Evolutionary conservation across 306 rosid species (phyloP), one percentile per base, ranked within the genome.

Genomic region (Malus domestica): DNA sequence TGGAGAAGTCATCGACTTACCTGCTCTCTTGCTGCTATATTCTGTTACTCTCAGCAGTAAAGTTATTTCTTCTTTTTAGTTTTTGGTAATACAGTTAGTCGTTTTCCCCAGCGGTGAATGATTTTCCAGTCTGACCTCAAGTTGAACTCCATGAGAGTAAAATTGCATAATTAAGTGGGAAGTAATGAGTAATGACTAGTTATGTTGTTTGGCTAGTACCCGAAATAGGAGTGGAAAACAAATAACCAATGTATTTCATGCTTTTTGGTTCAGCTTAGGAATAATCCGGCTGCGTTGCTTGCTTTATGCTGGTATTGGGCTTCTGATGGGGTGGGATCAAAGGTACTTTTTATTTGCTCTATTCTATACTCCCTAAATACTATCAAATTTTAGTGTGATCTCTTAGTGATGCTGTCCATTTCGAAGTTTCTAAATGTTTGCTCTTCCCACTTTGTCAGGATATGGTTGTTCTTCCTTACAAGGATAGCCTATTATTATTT

Each of bases 241-340:
- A 61, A 16, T 16, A n/a, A 61, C 49, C 12, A 70, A 29, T 49
- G 74, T 62, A 29, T 42, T 25, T 27, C 54, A 49, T 25, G 20
- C 29, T 16, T 15, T 77, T 68, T 68, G 74, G 32, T 80, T 79
- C 89, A 90, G 97, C 54, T 93, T 66, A 85, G 80, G 87, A 77
- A 85, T 83, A 93, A 93, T 79, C 99, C 99, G 60, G 99, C 99
- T 14, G 99, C 97, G 16, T 76, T 95, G 78, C 96, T 95, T 77
- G 97, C 99, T 71, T 77, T 95, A 83, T 85, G 91, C 83, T 95
- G 99, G 99, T 92, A 89, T 80, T 95, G 99, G 97, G 97, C 97
- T 78, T 84, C 96, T 71, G 99, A 95, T 78, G 99, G 97, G 35
- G 77, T 90, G 73, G 99, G 99, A 80, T 88, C 97, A 61, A 95